Evolutionary conservation across 305 asterid genomes (phyloP), one percentile per base, ranked within the genome.

Genomic region (Ilex paraguariensis): DNA sequence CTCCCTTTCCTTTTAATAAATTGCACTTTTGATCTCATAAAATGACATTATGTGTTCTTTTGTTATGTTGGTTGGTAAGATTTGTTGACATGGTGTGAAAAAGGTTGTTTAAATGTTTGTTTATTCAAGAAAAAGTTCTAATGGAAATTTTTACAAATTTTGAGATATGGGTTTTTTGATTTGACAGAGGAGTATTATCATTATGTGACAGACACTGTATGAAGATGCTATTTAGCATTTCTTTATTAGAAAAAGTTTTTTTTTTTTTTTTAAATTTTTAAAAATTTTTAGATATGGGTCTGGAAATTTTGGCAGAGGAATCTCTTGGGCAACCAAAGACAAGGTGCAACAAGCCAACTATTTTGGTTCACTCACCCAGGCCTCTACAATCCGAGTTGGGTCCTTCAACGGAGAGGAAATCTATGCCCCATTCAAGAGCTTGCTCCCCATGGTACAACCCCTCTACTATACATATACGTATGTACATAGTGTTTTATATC

Each of bases 361-460:
- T 64, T 91, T 87, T 84, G 98, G 98, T 13, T 92, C 97, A 50
- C 75, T 92, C 5, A 87, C 98, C 7, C 98, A 92, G 61, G 97
- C 97, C 62, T 85, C 98, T 30, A 68, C 96, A 15, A 89, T 89
- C 51, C 72, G 98, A 72, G 86, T 89, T 57, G 97, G 98, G 9
- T 92, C 98, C 30, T 89, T 79, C 75, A 87, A 89, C 84, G 98
- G 98, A 0, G 98, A 92, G 58, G 98, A 92, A 76, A 92, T 92
- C 58, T 85, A 89, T 78, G 91, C 98, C 42, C 98, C 98, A 21
- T 92, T 92, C 86, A 92, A 89, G 67, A 84, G 97, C 82, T 71
- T 92, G 45, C 97, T 92, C 32, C 98, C 98, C 46, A 85, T 92
- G 98, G 98, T 88, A 85, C 45, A 5, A 36, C 42, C 9, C 42